Evolutionary conservation across 2,329 filamentous ascomycete genomes (phyloP), one percentile per base, ranked within the genome.

Genomic region (Talaromyces sp.): DNA sequence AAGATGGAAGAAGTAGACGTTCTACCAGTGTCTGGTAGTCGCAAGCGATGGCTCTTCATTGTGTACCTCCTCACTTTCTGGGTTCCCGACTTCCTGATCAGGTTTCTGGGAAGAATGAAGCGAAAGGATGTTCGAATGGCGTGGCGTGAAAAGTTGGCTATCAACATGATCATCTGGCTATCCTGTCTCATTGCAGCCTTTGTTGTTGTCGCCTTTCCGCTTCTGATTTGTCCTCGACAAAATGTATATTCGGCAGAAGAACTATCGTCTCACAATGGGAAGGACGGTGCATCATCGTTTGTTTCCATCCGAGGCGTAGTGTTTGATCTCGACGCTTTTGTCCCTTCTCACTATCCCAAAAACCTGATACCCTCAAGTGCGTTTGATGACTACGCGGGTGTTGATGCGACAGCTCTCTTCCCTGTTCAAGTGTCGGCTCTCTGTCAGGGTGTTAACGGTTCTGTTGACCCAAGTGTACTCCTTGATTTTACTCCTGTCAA

Each of bases 101-200:
- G 86, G 60, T 82, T 82, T 69, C 65, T 96, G 44, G 93, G 93
- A 23, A 84, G 90, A 58, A 97, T 97, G 89, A 85, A 89, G 64
- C 90, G 95, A 65, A 96, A 96, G 73, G 95, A 99, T 75, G 87
- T 99, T 8, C 90, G 93, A 25, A 83, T 90, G 74, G 95, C 95
- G 0, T 99, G 95, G 95, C 85, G 95, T 72, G 95, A 99, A 76
- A 99, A 99, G 82, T 76, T 99, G 64, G 93, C 95, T 60, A 99
- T 99, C 83, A 99, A 99, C 81, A 83, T 99, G 75, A 84, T 98
- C 72, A 99, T 99, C 73, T 99, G 96, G 95, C 80, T 93, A 63
- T 86, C 84, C 73, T 98, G 93, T 78, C 80, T 79, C 16, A 77
- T 90, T 56, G 87, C 91, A 31, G 84, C 89, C 62, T 99, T 99